phyloP scores from a whole-genome alignment of 164 flowering plant genomes.

The Vitis rotundifolia region DNA sequence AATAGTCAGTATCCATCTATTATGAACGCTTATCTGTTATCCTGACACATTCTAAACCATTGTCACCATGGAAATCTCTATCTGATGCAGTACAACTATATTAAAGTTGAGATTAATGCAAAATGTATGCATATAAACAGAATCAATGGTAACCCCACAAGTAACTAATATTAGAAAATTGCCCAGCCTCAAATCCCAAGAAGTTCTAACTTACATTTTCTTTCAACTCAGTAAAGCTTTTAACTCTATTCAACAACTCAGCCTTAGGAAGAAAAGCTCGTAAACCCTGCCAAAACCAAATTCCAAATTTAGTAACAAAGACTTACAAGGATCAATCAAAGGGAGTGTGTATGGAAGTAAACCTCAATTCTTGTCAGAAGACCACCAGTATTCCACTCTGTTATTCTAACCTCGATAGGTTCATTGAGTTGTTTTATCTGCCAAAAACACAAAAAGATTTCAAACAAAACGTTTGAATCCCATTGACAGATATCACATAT shows the following conservation, averaged over 20 bases:
- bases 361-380: conserved; percentile 97
- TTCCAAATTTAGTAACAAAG: neutral
- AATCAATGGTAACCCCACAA: too few species aligned
- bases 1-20: neutral
- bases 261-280: conserved; percentile 93
- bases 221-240: conserved; percentile 73
- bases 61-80: neutral
- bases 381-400: conserved; percentile 97
- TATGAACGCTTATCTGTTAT: neutral
- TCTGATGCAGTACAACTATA: neutral
- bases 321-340: neutral
- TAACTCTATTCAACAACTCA: conserved; percentile 71
- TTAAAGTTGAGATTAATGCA: too few species aligned
- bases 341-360: neutral
- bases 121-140: too few species aligned
- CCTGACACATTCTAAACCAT: neutral
- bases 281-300: conserved; percentile 63
- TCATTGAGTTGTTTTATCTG: conserved; percentile 90
- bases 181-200: neutral
- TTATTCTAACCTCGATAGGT: conserved; percentile 80
- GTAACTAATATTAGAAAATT: too few species aligned
- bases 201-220: conserved; percentile 59
- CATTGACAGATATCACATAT: neutral
- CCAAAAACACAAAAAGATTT: conserved; percentile 10
- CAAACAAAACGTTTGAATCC: too few species aligned